Conservation (phyloP, 1,139 yeast species). For the Geotrichum reessii region DNA sequence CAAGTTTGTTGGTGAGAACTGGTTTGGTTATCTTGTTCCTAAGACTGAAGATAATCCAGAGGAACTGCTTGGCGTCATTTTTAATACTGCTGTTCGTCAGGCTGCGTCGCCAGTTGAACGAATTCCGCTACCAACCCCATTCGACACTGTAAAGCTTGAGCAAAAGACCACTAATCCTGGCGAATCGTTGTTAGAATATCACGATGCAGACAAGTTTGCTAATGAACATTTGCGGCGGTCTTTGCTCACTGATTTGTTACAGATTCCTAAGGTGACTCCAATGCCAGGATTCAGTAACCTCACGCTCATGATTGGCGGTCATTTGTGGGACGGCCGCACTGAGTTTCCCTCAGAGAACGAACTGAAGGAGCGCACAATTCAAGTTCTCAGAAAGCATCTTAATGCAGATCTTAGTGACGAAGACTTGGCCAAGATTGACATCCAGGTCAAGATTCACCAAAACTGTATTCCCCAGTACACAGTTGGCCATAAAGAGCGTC, state of each 20-base stretch:
- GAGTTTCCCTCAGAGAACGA: conserved; percentile 46
- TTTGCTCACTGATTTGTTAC: conserved; percentile 12
- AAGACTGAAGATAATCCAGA: conserved; percentile 49
- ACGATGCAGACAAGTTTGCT: conserved; percentile 11
- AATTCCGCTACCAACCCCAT: conserved; percentile 14
- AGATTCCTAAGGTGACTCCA: not conserved
- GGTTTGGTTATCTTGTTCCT: conserved; percentile 91
- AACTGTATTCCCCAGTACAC: conserved; percentile 78
- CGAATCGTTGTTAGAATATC: conserved; percentile 16
- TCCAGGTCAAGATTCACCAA: conserved; percentile 37
- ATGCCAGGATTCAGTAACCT: conserved; percentile 50
- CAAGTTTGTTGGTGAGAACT: conserved; percentile 38
- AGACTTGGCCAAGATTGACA: conserved; percentile 40
- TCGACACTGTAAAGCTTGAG: conserved; percentile 13
- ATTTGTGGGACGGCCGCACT: conserved; percentile 41
- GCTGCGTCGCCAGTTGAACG: conserved; percentile 22
- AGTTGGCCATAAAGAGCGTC: conserved; percentile 59
- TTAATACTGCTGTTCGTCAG: conserved; percentile 65
- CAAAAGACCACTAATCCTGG: conserved; percentile 12
- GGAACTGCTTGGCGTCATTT: conserved; percentile 75
- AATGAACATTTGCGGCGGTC: conserved; percentile 15
- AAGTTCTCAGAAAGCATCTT: conserved; percentile 48
- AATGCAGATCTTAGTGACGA: conserved; percentile 48
- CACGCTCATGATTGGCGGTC: conserved; percentile 91
- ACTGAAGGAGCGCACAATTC: conserved; percentile 43